Evolutionary conservation across 306 rosid species (phyloP).

Genomic region (Pyrus communis): DNA sequence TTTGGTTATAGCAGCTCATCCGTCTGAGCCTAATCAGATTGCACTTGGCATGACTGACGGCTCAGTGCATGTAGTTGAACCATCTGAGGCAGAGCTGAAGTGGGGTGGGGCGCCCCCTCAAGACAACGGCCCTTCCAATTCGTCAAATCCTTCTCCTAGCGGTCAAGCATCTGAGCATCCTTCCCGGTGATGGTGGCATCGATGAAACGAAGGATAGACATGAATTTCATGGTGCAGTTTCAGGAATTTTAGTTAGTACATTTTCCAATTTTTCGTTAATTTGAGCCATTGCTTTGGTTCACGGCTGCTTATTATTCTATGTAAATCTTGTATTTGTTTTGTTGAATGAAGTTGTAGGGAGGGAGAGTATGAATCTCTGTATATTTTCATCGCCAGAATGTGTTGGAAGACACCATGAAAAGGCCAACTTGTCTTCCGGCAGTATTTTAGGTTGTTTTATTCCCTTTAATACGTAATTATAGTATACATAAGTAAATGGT

Average conservation of each 20-base stretch:
- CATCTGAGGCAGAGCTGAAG: slow-evolving; percentile 24
- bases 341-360: not conserved
- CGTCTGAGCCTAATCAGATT: slow-evolving; percentile 35
- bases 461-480: not conserved
- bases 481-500: no score
- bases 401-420: slow-evolving; percentile 17
- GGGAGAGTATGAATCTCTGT: slow-evolving; percentile 20
- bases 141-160: slow-evolving; percentile 38
- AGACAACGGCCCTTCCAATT: slow-evolving; percentile 38
- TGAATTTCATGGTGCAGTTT: not conserved
- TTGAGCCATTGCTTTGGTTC: slow-evolving; percentile 1
- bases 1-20: slow-evolving; percentile 37
- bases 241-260: not conserved
- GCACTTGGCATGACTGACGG: slow-evolving; percentile 39
- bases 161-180: slow-evolving; percentile 36
- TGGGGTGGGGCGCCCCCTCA: slow-evolving; percentile 33
- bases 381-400: slow-evolving; percentile 3
- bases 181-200: slow-evolving; percentile 19
- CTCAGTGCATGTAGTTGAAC: slow-evolving; percentile 29
- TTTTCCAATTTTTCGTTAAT: not conserved
- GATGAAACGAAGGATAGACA: slow-evolving; percentile 1
- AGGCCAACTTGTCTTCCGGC: slow-evolving; percentile 33
- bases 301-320: not conserved
- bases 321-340: slow-evolving; percentile 12
- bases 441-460: not conserved